Percentiles rank a stretch among this genome's conserved stretches.
Conservation (phyloP, 106 monocot genomes). For the Apostasia ramifera region DNA sequence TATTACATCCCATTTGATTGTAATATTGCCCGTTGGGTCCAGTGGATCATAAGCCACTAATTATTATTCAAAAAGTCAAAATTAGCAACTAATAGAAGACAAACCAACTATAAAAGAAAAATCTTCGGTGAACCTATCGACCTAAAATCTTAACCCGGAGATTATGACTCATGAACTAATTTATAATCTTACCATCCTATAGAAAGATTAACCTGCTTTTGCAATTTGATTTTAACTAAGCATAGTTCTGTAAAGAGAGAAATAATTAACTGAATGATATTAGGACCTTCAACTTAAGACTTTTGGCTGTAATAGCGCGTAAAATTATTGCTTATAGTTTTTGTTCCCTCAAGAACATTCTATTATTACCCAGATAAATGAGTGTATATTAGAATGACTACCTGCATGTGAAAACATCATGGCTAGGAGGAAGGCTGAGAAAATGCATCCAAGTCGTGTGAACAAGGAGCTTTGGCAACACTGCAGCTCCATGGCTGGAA, state of each 20-base stretch:
- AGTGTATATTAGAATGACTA: slow-evolving; percentile 5
- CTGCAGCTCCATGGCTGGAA: slow-evolving; percentile 3
- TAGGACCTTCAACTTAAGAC: too few species aligned
- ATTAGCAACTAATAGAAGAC: background rate
- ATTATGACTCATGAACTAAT: background rate
- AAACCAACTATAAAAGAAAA: background rate
- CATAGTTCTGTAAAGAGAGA: too few species aligned
- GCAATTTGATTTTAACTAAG: too few species aligned
- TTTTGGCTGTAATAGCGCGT: too few species aligned
- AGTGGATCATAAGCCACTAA: slow-evolving; percentile 71
- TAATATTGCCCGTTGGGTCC: slow-evolving; percentile 73
- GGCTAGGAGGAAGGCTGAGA: slow-evolving; percentile 14
- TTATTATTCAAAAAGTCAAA: background rate
- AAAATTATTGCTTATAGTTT: too few species aligned
- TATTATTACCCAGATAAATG: too few species aligned
- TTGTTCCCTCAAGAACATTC: too few species aligned
- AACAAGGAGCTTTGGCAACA: background rate
- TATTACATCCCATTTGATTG: slow-evolving; percentile 75
- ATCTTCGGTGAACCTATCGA: too few species aligned
- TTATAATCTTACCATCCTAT: background rate
- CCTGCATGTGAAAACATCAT: slow-evolving; percentile 41
- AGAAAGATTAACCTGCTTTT: background rate
- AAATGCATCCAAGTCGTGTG: slow-evolving; percentile 6
- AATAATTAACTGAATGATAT: too few species aligned
- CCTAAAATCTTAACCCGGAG: too few species aligned